Evolutionary conservation across 1,139 yeast genomes (phyloP), one percentile per base, ranked within the genome.

Genomic region (Scheffersomyces illinoinensis): DNA sequence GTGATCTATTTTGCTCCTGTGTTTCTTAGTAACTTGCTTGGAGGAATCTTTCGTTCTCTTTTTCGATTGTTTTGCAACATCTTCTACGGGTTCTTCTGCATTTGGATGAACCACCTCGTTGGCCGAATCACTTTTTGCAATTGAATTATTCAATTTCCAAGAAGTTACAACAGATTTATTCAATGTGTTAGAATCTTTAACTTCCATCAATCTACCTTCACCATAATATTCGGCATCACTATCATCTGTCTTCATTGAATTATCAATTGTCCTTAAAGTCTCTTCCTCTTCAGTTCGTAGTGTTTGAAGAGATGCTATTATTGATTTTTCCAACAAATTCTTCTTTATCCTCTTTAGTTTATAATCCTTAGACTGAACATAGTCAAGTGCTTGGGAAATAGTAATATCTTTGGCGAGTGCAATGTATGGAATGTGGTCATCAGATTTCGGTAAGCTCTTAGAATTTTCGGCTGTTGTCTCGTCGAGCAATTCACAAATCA

Each of bases 121-220:
- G 26, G 53, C 17, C 26, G n/a, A 48, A 7, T 61, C 43, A 46
- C 56, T 39, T 63, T 65, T 6, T 18, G 46, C 57, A 55, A 62
- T 64, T 5, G 57, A 57, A 23, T 60, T 67, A 59, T 66, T 68
- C 24, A 69, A 67, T 56, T 80, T 82, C 98, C 97, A 93, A 56
- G 87, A 73, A 19, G 86, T 82, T 0, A 89, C 90, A 1, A 93
- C 90, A 26, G 90, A 85, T 68, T 88, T 91, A 71, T 93, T 93
- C 75, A 91, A 82, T 4, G 85, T 78, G 67, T 92, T 93, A 3
- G 78, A 68, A 61, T 88, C 90, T 54, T 77, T 77, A 1, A 80
- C 81, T 2, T 84, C 86, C 90, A 91, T 86, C 62, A 91, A 67
- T 39, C 85, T 83, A 20, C 77, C 77, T 23, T 75, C 78, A 58